These are phyloP conservation scores for Saccharomycopsis olivae DNA, from an alignment of 805 yeast species.

Conservation along the genomic window DNA sequence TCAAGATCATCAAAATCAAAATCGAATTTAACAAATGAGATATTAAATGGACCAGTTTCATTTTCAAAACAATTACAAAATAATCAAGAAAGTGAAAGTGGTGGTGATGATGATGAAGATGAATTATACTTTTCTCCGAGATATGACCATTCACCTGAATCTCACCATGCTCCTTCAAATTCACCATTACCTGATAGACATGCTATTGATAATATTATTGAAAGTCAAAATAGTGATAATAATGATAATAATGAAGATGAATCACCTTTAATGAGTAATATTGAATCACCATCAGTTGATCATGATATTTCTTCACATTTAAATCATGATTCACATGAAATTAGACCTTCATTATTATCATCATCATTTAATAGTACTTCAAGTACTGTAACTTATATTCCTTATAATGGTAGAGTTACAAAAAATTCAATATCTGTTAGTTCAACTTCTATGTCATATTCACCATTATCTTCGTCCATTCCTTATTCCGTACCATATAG, in stretches of 20 bases:
- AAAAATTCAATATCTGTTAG: conserved; percentile 1
- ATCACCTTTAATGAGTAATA: not conserved
- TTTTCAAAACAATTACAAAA: not conserved
- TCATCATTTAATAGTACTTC: conserved; percentile 2
- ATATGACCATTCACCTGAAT: not conserved
- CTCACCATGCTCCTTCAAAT: not conserved
- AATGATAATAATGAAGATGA: not conserved
- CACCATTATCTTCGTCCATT: conserved; percentile 15
- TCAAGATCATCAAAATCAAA: not conserved
- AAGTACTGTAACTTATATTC: conserved; percentile 13
- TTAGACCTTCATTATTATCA: conserved; percentile 1
- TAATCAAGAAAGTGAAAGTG: not conserved
- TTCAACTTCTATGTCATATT: conserved; percentile 1
- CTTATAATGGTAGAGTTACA: conserved; percentile 15
- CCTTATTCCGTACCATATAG: conserved; percentile 18
- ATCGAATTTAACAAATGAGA: not conserved
- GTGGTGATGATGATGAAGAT: not conserved
- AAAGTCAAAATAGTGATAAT: not conserved
- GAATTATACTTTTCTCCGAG: not conserved
- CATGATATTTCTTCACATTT: not conserved
- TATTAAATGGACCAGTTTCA: not conserved
- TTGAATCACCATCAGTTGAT: not conserved
- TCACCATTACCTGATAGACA: not conserved
- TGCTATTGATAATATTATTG: not conserved
- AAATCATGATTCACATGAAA: conserved; percentile 1